Percentiles rank a stretch among this genome's conserved stretches.
Evolutionary conservation across 2,329 filamentous ascomycete genomes (phyloP).

Genomic region (Fusarium tjaetaba): DNA sequence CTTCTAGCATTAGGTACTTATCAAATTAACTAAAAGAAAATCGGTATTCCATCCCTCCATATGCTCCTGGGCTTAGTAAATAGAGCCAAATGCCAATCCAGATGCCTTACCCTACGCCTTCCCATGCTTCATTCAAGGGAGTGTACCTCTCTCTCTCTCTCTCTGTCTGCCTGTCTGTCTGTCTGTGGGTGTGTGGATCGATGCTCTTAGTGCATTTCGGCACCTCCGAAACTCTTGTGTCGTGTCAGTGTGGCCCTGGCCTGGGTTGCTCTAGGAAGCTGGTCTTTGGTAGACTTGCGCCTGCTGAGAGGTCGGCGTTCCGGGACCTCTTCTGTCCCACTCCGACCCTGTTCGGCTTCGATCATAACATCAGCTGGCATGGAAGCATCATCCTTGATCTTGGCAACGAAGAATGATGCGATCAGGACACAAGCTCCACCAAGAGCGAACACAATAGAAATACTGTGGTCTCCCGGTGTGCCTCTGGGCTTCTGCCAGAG

Average conservation of each 20-base stretch:
- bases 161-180: too few relatives aligned
- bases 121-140: background rate
- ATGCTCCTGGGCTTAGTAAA: slow-evolving; percentile 11
- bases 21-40: background rate
- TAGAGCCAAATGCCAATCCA: slow-evolving; percentile 20
- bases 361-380: slow-evolving; percentile 51
- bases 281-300: slow-evolving; percentile 55
- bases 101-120: slow-evolving; percentile 9
- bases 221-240: slow-evolving; percentile 60
- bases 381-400: slow-evolving; percentile 69
- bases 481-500: slow-evolving; percentile 88
- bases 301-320: slow-evolving; percentile 41
- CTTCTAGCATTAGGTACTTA: background rate
- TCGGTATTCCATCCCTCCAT: slow-evolving; percentile 2
- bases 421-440: slow-evolving; percentile 82
- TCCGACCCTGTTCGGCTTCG: slow-evolving; percentile 56
- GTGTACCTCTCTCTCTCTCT: background rate
- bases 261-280: slow-evolving; percentile 54
- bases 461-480: slow-evolving; percentile 83
- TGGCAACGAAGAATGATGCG: slow-evolving; percentile 77
- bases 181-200: background rate
- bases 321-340: slow-evolving; percentile 45
- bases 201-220: slow-evolving; percentile 48
- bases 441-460: slow-evolving; percentile 85
- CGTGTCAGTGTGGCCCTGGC: slow-evolving; percentile 59